phyloP scores from a whole-genome alignment of 2,329 filamentous ascomycete genomes.

The Rhinocladiella similis region DNA sequence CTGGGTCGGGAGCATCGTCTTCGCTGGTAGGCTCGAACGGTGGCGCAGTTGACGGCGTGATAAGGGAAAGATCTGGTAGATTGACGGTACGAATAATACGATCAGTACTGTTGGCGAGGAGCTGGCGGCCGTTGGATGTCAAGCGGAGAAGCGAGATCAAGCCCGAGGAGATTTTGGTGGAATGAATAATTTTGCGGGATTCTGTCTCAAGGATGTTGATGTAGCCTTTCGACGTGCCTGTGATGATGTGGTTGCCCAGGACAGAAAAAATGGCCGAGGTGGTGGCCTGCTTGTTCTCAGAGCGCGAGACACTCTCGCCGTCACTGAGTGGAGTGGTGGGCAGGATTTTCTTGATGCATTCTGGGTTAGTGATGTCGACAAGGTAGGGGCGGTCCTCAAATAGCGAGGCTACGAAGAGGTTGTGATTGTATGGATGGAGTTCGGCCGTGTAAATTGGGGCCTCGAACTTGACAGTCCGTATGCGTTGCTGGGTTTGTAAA shows the following conservation, averaged over 20 bases:
- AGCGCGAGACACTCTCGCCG: conserved; percentile 60
- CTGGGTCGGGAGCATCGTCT: conserved; percentile 68
- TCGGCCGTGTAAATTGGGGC: conserved; percentile 95
- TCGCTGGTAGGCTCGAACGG: conserved; percentile 35
- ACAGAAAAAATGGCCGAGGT: conserved; percentile 88
- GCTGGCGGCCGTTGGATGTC: conserved; percentile 77
- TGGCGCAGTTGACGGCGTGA: conserved; percentile 16
- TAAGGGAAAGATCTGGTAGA: conserved; percentile 69
- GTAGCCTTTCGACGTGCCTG: conserved; percentile 93
- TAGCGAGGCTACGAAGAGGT: conserved; percentile 84
- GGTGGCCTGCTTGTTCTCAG: conserved; percentile 92
- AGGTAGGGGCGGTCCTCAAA: conserved; percentile 92
- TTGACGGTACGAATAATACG: conserved; percentile 91
- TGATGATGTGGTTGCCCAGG: conserved; percentile 82
- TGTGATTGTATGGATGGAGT: conserved; percentile 83
- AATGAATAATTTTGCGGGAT: conserved; percentile 81
- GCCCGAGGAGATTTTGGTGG: conserved; percentile 81
- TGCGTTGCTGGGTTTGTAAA: conserved; percentile 67
- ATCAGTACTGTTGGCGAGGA: conserved; percentile 91
- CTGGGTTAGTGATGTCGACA: conserved; percentile 72
- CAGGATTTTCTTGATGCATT: conserved; percentile 73
- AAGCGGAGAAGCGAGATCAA: conserved; percentile 86
- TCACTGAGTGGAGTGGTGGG: conserved; percentile 80
- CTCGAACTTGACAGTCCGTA: conserved; percentile 86
- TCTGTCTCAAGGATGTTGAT: conserved; percentile 89